These are phyloP conservation scores for Fusarium sp. DNA, from an alignment of 2,329 filamentous ascomycete species.

Conservation along the genomic window DNA sequence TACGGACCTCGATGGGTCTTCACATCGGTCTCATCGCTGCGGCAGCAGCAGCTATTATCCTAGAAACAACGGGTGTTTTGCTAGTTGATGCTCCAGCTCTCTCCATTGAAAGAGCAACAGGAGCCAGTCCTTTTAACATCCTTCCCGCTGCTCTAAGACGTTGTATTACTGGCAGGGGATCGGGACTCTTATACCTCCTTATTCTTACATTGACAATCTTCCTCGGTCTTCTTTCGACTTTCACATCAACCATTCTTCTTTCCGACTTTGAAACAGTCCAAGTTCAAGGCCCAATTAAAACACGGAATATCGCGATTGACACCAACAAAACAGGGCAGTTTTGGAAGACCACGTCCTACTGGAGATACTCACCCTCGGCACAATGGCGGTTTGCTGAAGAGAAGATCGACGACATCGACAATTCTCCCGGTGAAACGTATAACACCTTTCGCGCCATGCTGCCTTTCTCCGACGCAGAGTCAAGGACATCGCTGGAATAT, in stretches of 20 bases:
- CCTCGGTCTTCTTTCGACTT: background rate
- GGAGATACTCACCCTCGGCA: background rate
- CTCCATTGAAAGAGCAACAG: background rate
- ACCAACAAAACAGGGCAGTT: too few relatives aligned
- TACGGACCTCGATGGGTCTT: background rate
- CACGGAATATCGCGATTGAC: background rate
- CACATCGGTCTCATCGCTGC: background rate
- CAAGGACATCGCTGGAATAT: background rate
- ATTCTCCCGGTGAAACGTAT: too few relatives aligned
- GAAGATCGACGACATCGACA: too few relatives aligned
- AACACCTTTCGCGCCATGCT: background rate
- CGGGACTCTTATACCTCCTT: background rate
- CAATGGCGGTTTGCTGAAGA: background rate
- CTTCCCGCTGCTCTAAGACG: conserved; percentile 7
- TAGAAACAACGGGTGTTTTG: background rate
- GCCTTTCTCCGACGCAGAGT: background rate
- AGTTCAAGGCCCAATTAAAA: background rate
- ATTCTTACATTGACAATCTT: background rate
- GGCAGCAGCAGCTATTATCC: background rate
- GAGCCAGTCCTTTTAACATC: background rate
- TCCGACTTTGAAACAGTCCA: conserved; percentile 5
- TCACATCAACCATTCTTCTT: conserved; percentile 19
- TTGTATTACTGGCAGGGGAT: rapidly evolving
- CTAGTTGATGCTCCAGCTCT: background rate
- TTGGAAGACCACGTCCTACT: background rate